Conservation (phyloP, 306 rosid genomes). For the Acacia crassicarpa region DNA sequence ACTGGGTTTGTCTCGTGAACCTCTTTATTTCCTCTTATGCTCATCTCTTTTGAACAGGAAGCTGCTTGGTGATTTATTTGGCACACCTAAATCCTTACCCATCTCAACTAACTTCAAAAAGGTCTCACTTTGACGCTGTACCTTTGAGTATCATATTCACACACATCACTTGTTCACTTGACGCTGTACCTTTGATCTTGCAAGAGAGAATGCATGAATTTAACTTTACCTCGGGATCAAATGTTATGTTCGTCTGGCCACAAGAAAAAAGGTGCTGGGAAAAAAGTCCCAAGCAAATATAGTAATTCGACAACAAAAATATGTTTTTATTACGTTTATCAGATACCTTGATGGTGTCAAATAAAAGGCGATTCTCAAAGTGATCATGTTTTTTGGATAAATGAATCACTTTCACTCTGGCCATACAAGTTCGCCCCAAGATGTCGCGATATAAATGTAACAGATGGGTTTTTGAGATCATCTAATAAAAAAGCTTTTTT, state of each 20-base stretch:
- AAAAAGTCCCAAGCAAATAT: neutral
- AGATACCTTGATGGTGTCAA: neutral
- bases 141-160: neutral
- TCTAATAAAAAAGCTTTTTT: too few relatives aligned
- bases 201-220: neutral
- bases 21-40: neutral
- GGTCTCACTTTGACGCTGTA: neutral
- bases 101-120: slow-evolving; percentile 1
- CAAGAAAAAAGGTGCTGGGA: neutral
- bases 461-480: neutral
- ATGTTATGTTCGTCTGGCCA: neutral
- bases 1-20: neutral
- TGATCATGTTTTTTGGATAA: neutral
- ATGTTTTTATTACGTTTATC: neutral
- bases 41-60: neutral
- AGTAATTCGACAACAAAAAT: neutral
- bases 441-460: slow-evolving; percentile 16
- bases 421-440: neutral
- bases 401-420: neutral
- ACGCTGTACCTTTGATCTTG: neutral
- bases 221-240: neutral
- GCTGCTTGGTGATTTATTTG: neutral
- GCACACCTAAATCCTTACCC: neutral
- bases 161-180: neutral
- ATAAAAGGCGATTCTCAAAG: neutral